Conservation (phyloP, 2,329 filamentous ascomycete genomes). For the Aspergillus neotritici region DNA sequence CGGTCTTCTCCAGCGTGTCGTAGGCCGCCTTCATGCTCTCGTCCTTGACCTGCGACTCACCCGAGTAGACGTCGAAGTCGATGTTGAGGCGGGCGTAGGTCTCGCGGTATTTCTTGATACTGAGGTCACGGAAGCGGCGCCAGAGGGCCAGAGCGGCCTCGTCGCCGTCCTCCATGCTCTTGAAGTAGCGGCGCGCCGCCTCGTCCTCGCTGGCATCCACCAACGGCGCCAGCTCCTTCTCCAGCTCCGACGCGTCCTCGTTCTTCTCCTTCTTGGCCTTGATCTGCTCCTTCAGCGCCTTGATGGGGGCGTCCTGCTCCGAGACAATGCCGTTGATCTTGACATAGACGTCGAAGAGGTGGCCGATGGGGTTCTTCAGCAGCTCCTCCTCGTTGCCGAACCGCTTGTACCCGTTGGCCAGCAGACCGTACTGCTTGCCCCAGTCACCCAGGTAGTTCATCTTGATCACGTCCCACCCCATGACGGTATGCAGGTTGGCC, state of each 20-base stretch:
- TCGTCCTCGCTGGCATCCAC: slow-evolving; percentile 53
- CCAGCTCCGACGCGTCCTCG: slow-evolving; percentile 45
- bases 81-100: slow-evolving; percentile 62
- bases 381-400: slow-evolving; percentile 58
- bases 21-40: slow-evolving; percentile 60
- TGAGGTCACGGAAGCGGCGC: slow-evolving; percentile 59
- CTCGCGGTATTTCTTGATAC: slow-evolving; percentile 59
- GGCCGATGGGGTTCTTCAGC: slow-evolving; percentile 57
- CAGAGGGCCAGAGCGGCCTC: slow-evolving; percentile 55
- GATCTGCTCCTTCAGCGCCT: slow-evolving; percentile 49
- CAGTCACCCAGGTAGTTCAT: slow-evolving; percentile 66
- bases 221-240: slow-evolving; percentile 45
- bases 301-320: slow-evolving; percentile 53
- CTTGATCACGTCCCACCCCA: slow-evolving; percentile 58
- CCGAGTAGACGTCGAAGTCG: slow-evolving; percentile 60
- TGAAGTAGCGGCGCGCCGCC: slow-evolving; percentile 59
- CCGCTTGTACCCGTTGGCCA: slow-evolving; percentile 57
- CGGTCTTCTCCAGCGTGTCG: slow-evolving; percentile 52
- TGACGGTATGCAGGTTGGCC: slow-evolving; percentile 55
- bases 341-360: slow-evolving; percentile 62
- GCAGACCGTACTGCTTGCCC: slow-evolving; percentile 62
- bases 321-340: slow-evolving; percentile 55
- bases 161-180: slow-evolving; percentile 61
- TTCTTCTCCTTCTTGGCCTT: slow-evolving; percentile 44
- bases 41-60: slow-evolving; percentile 61